Evolutionary conservation across 2,329 filamentous ascomycete species (phyloP).

Genomic region (Penicillium sp.): DNA sequence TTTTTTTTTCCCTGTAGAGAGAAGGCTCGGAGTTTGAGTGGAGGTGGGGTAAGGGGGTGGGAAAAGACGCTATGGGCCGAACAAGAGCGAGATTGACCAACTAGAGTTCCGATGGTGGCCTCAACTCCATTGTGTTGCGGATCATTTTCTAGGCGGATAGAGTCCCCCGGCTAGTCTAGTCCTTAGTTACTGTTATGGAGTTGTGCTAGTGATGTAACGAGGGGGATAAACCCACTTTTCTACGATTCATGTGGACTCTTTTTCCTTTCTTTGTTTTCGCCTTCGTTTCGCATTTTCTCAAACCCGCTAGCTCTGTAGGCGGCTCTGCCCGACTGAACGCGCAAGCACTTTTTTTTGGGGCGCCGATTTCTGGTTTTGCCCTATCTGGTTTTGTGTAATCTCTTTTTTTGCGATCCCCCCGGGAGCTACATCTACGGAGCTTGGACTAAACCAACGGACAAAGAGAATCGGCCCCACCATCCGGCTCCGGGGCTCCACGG

Average conservation of each 20-base stretch:
- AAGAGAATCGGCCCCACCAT: slow-evolving; percentile 30
- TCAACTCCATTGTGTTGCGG: background rate
- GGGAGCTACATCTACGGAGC: background rate
- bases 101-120: background rate
- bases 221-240: background rate
- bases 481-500: slow-evolving; percentile 19
- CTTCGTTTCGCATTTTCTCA: background rate
- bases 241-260: background rate
- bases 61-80: background rate
- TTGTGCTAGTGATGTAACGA: background rate
- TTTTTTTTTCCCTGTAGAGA: background rate
- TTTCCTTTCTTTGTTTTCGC: slow-evolving; percentile 2
- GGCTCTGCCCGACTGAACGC: slow-evolving; percentile 4
- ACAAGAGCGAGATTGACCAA: background rate
- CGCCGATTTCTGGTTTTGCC: background rate
- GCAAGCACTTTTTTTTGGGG: background rate
- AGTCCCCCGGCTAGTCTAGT: background rate
- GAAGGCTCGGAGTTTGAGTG: background rate
- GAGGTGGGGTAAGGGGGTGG: background rate
- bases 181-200: background rate
- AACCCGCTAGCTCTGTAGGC: background rate
- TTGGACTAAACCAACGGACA: background rate
- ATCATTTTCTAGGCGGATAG: background rate
- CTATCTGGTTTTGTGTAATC: background rate
- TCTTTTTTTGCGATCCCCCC: background rate